Base-by-base conservation (phyloP, 768 basidiomycete genomes). In the Calocybe gangraenosa region DNA sequence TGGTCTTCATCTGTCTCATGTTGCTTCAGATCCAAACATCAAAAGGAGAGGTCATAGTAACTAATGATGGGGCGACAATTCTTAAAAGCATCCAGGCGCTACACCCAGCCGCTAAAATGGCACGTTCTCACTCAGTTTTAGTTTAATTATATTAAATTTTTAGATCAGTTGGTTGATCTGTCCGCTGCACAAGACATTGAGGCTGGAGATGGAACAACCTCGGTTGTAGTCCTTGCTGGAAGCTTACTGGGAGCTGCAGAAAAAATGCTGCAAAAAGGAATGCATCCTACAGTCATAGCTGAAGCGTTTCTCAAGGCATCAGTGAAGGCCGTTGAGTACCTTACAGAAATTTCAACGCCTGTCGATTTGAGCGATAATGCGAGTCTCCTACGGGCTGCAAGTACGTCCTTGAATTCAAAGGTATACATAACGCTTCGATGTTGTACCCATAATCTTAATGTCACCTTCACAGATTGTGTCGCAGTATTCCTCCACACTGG, bases 81-180 rank as follows among this genome's bases (percentile, higher is more conserved):
- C 70, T 99, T 44, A 91, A 92, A 62, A 92, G 84, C 53, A 89
- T 97, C 55, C 92, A 95, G 56, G 96, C 95, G 15, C 67, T 98
- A 40, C 96, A 99, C 66, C 96, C 96, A 33, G 95, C 96, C 31
- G 96, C 96, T 21, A 92, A 95, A 70, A 99, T 99, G 96, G 95
- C 83, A 50, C 44, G 67, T 38, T 25, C 36, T 15, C 43, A 15
- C 40, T 39, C 42, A 36, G 18, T 14, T 48, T 40, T 38, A 19
- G 15, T 25, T 22, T 17, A 11, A 22, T 19, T 22, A 20, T 40
- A 30, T 51, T 47, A 58, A 48, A 28, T 8, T 39, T 43, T 40
- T 47, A 32, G 20, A 52, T 50, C 58, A 97, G 95, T 79, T 99
- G 34, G 96, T 99, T 46, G 95, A 99, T 69, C 74, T 99, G 18